Percentiles rank a stretch among this genome's conserved stretches.
Conservation (phyloP, 2,329 filamentous ascomycete genomes). For the Colletotrichum paranaense region DNA sequence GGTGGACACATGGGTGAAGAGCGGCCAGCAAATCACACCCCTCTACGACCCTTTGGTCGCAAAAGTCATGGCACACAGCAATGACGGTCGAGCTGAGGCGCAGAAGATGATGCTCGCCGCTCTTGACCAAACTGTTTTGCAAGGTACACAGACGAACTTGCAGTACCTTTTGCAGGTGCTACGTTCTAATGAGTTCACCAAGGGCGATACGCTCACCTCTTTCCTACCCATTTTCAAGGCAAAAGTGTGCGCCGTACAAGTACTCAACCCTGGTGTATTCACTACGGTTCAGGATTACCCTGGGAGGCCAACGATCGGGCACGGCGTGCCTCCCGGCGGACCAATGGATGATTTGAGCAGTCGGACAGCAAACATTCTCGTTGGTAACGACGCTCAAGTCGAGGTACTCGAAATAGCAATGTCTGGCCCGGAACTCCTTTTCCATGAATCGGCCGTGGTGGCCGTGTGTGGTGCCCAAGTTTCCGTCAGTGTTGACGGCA, state of each 20-base stretch:
- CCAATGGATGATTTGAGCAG: slow-evolving; percentile 72
- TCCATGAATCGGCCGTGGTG: neutral
- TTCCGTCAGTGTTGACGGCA: neutral
- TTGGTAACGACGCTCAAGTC: slow-evolving; percentile 62
- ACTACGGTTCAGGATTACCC: slow-evolving; percentile 66
- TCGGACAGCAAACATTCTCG: slow-evolving; percentile 68
- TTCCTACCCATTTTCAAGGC: neutral
- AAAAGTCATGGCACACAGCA: slow-evolving; percentile 67
- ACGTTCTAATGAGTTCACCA: neutral
- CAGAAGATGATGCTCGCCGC: slow-evolving; percentile 54
- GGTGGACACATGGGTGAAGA: slow-evolving; percentile 73
- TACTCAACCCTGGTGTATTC: neutral
- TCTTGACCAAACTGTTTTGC: neutral
- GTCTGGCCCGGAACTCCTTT: slow-evolving; percentile 4
- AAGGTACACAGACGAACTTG: slow-evolving; percentile 8
- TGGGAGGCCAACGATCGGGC: slow-evolving; percentile 65
- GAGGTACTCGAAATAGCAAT: slow-evolving; percentile 61
- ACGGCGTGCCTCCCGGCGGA: slow-evolving; percentile 68
- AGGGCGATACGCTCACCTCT: slow-evolving; percentile 1
- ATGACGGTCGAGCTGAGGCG: slow-evolving; percentile 54
- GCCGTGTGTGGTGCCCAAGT: slow-evolving; percentile 5
- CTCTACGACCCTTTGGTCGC: slow-evolving; percentile 69
- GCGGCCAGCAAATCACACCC: slow-evolving; percentile 66
- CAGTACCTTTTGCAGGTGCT: neutral
- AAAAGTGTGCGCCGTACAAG: neutral